Evolutionary conservation across 2,329 filamentous ascomycete genomes (phyloP).

Genomic region (Aspergillus piperis): DNA sequence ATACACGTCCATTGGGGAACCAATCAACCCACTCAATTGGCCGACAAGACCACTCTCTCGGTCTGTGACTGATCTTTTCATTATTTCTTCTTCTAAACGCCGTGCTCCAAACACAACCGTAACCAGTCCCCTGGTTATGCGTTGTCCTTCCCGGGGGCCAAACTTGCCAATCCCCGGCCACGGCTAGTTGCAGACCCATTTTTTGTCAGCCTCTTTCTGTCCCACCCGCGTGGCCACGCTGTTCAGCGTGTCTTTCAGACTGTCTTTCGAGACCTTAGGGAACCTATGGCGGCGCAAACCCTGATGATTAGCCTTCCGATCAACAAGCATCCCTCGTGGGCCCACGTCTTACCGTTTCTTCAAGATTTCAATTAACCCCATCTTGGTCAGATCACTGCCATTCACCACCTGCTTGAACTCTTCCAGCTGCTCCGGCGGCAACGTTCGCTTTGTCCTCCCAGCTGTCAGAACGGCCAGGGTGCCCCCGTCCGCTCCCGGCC

Average conservation of each 20-base stretch:
- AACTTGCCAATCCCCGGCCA: background rate
- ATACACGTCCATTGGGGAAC: background rate
- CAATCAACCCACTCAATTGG: constrained; percentile 8
- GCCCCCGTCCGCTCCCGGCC: constrained; percentile 15
- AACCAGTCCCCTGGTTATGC: constrained; percentile 1
- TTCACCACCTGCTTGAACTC: constrained; percentile 71
- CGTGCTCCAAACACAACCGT: background rate
- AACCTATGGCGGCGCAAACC: constrained; percentile 51
- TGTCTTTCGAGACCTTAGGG: constrained; percentile 67
- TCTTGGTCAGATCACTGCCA: constrained; percentile 71
- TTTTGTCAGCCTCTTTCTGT: constrained; percentile 64
- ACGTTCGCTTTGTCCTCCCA: constrained; percentile 42
- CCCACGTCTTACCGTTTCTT: constrained; percentile 61
- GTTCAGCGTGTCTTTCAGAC: constrained; percentile 71
- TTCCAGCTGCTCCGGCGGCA: constrained; percentile 62
- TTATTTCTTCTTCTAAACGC: background rate
- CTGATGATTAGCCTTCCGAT: constrained; percentile 9
- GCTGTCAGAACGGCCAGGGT: constrained; percentile 16
- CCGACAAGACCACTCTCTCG: background rate
- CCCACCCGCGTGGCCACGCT: constrained; percentile 64
- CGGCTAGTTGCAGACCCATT: constrained; percentile 57
- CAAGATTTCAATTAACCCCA: constrained; percentile 72
- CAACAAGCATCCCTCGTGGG: background rate
- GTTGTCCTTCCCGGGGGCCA: constrained; percentile 1
- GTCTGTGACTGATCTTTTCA: background rate